Base-by-base conservation (phyloP, 2,329 filamentous ascomycete species). In the Colletotrichum orbiculare region DNA sequence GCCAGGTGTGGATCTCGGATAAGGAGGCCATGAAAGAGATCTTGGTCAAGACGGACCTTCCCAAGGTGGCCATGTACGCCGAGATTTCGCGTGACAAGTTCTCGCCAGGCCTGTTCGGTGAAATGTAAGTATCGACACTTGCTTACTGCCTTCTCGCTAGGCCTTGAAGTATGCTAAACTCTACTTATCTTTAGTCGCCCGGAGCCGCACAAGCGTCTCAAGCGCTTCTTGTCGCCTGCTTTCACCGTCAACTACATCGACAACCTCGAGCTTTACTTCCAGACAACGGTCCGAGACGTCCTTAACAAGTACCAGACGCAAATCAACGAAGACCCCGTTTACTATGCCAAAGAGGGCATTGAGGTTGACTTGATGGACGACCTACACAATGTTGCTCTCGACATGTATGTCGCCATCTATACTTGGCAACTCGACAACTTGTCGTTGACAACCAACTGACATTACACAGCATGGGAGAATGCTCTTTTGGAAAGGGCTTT, bases 191-290 rank as follows among this genome's bases (percentile, higher is more conserved):
- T 2, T 4, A 73, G 70, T 33, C 71, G 70, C 2, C 55, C 66
- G 8, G 71, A 71, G 45, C 71, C 71, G 2, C 71, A 73, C 33
- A 69, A 67, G 47, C 67, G 67, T 4, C 71, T 73, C 1, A 73
- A 72, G 66, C 63, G 64, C 9, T 71, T 73, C 52, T 38, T 73
- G 33, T 71, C 70, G 9, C 71, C 71, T 2, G 71, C 71, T 2
- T 72, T 72, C 17, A 73, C 71, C 1, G 70, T 73, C 11, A 57
- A 65, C 33, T 73, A 73, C 48, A 69, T 73, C 54, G 71, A 73
- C 55, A 69, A 70, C 25, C 66, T 72, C 0, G 71, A 71, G 54
- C 49, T 34, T 0, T 69, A 67, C 39, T 73, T 73, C 54, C 49
- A 69, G 49, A 57, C 64, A 38, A 69, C 70, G 47, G 59, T 70